A percentile compares a stretch with the other conserved stretches of the same genome.
Conservation (phyloP, 2,329 filamentous ascomycete genomes). For the Sarocladium kiliense region DNA sequence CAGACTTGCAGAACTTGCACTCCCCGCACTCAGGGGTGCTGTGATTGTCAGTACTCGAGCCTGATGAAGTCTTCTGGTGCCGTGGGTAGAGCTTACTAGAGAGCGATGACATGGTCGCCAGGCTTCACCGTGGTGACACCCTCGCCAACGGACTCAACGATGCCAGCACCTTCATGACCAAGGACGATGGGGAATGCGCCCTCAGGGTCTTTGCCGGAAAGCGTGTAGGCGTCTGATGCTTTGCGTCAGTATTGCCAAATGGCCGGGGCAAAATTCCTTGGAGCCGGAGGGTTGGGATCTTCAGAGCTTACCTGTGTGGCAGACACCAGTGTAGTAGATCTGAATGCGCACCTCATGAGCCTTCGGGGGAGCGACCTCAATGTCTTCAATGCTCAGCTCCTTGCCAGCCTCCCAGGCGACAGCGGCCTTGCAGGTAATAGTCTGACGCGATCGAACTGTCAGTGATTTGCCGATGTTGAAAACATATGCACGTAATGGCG, state of each 20-base stretch:
- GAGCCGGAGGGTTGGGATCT: background rate
- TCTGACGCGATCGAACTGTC: conserved; percentile 43
- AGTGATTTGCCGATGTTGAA: background rate
- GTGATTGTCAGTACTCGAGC: conserved; percentile 10
- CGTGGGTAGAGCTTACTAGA: conserved; percentile 57
- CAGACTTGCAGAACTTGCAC: conserved; percentile 99
- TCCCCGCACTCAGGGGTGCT: conserved; percentile 95
- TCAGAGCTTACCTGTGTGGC: conserved; percentile 72
- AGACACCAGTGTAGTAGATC: conserved; percentile 97
- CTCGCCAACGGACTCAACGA: conserved; percentile 78
- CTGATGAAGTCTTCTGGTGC: too few relatives aligned
- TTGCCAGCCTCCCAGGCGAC: conserved; percentile 96
- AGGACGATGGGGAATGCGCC: conserved; percentile 66
- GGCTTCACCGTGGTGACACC: conserved; percentile 92
- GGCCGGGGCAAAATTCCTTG: background rate
- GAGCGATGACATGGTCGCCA: conserved; percentile 84
- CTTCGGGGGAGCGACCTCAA: conserved; percentile 84
- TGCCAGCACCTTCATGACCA: conserved; percentile 62
- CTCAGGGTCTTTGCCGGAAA: conserved; percentile 95
- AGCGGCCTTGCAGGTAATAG: conserved; percentile 94
- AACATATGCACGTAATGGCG: background rate
- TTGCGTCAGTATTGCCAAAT: background rate
- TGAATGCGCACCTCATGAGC: conserved; percentile 95
- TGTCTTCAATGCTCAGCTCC: conserved; percentile 80
- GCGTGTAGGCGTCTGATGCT: conserved; percentile 75